Evolutionary conservation across 1,284 basidiomycete species (phyloP), one percentile per base, ranked within the genome.

Genomic region (Neonothopanus nambi): DNA sequence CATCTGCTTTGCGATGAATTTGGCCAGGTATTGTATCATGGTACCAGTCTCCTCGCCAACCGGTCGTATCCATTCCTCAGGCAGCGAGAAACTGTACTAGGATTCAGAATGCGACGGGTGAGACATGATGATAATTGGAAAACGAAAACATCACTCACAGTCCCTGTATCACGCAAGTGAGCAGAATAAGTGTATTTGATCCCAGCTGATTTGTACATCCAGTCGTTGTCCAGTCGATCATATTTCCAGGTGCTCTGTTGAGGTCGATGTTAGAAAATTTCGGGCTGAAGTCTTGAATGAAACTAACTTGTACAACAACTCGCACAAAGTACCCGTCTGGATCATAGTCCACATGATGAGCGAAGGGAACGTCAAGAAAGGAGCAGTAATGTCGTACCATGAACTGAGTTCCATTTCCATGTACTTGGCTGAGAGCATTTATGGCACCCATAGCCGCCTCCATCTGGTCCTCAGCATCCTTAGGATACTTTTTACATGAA

Each of bases 101-200:
- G 37, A n/a, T 20, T 48, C 12, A n/a, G n/a, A n/a, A 33, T n/a
- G n/a, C n/a, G n/a, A n/a, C n/a, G 13, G 13, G 8, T 33, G 9
- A 33, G 30, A 13, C 3, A 4, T 39, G 17, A 49, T 38, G 39
- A 43, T 26, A 9, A 52, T 26, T 42, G 33, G 42, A 54, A n/a
- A 40, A 56, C 21, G 17, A 36, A 54, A 28, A 43, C 30, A 18
- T 24, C 2, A 75, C 86, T 61, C 62, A 91, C 88, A 2, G 88
- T 89, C 11, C 91, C 92, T 0, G 89, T 91, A 70, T 94, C 92
- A 44, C 92, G 71, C 52, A 95, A 67, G 66, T 93, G 89, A 7
- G 84, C 80, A 2, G 85, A 84, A 67, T 89, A 95, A 1, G 85
- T 79, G 74, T 87, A 93, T 60, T 90, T 85, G 59, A 91, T 79